Base-by-base conservation (phyloP, 257 asterid genomes). In the Henckelia pumila region DNA sequence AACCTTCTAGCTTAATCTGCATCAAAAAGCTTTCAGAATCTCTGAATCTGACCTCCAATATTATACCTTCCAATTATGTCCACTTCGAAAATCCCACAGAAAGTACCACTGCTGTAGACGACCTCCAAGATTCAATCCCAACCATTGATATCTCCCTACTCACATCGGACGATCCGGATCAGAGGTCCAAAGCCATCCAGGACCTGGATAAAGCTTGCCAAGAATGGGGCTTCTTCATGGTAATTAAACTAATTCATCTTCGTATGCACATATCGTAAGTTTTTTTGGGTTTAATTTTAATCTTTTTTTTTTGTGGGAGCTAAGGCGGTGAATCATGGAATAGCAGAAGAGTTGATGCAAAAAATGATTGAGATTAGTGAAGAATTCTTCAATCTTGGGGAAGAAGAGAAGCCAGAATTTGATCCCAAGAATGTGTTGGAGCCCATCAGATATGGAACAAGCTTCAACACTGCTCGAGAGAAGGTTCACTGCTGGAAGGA, bases 271-370 rank as follows among this genome's bases (percentile, higher is more conserved):
- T n/a, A n/a, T n/a, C n/a, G n/a, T n/a, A n/a, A n/a, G n/a, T n/a
- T n/a, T n/a, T n/a, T n/a, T n/a, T n/a, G n/a, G n/a, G n/a, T n/a
- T n/a, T n/a, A n/a, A n/a, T n/a, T n/a, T n/a, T n/a, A n/a, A n/a
- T n/a, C n/a, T n/a, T n/a, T n/a, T n/a, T n/a, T n/a, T n/a, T n/a
- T n/a, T n/a, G n/a, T n/a, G n/a, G n/a, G n/a, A n/a, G n/a, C n/a
- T n/a, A n/a, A 90, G 97, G 75, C 86, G 7, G 81, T 91, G 37
- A 85, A 91, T 78, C 97, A 91, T 76, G 95, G 95, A 0, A 77
- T 91, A 66, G 80, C 82, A 25, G 88, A 91, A 49, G 62, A 55
- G 19, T 32, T 85, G 72, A 75, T 81, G 76, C 64, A 61, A 44
- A 81, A 59, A 11, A 35, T 88, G 76, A 37, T 85, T 2, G 80